A percentile compares a stretch with the other conserved stretches of the same genome.
Conservation (phyloP, 352 stramenopile genomes). For the Pythium oligandrum region DNA sequence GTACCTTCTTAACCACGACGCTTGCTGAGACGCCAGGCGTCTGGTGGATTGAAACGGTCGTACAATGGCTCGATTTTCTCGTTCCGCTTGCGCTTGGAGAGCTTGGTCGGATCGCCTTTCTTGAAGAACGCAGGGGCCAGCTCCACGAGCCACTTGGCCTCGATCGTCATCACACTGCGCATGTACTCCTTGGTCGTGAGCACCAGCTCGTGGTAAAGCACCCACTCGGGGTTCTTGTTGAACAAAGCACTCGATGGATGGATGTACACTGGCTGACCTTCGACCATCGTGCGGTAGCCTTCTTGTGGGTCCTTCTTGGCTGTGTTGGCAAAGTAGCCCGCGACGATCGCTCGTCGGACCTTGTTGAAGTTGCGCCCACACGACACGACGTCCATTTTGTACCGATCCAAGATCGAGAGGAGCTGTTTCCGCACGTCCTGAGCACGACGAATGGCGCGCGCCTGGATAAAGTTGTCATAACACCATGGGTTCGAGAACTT, state of each 20-base stretch:
- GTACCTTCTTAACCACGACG: conserved; percentile 77
- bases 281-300: conserved; percentile 97
- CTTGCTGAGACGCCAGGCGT: conserved; percentile 96
- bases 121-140: conserved; percentile 96
- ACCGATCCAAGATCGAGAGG: conserved; percentile 97
- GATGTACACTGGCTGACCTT: conserved; percentile 98
- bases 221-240: conserved; percentile 98
- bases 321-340: conserved; percentile 99
- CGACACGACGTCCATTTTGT: conserved; percentile 97
- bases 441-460: conserved; percentile 93
- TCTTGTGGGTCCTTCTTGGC: conserved; percentile 99
- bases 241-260: conserved; percentile 97
- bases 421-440: conserved; percentile 99
- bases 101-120: conserved; percentile 95
- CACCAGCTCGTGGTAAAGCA: conserved; percentile 98
- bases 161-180: conserved; percentile 99
- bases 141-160: conserved; percentile 99
- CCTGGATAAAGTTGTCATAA: conserved; percentile 99
- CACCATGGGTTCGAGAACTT: conserved; percentile 99
- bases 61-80: conserved; percentile 99
- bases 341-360: conserved; percentile 96
- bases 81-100: conserved; percentile 97
- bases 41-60: conserved; percentile 97
- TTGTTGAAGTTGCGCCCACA: conserved; percentile 96
- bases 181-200: conserved; percentile 98